These are phyloP conservation scores for Eucalyptus paniculata DNA, from an alignment of 345 rosid genomes.

Conservation along the genomic window DNA sequence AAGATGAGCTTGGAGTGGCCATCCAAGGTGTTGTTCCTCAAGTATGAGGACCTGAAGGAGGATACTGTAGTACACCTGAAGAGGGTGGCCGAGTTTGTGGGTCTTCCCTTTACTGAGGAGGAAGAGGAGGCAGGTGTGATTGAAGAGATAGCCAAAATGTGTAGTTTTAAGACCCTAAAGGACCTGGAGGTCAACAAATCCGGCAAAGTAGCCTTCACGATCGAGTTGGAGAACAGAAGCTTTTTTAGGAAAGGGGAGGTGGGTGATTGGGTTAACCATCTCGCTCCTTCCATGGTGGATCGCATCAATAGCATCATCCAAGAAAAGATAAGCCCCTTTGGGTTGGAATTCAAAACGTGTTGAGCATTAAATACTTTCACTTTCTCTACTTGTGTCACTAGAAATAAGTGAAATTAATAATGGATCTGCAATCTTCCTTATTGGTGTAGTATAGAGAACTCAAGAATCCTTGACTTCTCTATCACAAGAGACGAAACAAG, in stretches of 20 bases:
- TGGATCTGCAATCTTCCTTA: not conserved
- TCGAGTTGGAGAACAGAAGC: not conserved
- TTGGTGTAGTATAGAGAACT: not conserved
- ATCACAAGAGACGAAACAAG: not conserved
- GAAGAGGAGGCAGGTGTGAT: not conserved
- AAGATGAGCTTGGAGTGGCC: conserved; percentile 9
- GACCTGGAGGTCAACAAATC: not conserved
- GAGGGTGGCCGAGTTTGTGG: not conserved
- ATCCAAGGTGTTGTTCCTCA: conserved; percentile 10
- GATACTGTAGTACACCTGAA: not conserved
- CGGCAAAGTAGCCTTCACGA: accelerated
- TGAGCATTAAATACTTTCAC: not conserved
- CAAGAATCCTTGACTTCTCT: not conserved
- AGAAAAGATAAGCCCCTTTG: not conserved
- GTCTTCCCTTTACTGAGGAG: not conserved
- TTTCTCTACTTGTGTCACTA: not conserved
- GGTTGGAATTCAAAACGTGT: not conserved
- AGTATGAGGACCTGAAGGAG: conserved; percentile 21
- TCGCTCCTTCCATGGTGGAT: not conserved
- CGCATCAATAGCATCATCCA: not conserved
- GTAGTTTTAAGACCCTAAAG: not conserved
- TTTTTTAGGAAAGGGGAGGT: not conserved
- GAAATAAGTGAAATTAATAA: not conserved
- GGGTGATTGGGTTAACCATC: not conserved
- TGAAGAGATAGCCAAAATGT: not conserved